Base-by-base conservation (phyloP, 768 basidiomycete species). In the Boletus bicolor region DNA sequence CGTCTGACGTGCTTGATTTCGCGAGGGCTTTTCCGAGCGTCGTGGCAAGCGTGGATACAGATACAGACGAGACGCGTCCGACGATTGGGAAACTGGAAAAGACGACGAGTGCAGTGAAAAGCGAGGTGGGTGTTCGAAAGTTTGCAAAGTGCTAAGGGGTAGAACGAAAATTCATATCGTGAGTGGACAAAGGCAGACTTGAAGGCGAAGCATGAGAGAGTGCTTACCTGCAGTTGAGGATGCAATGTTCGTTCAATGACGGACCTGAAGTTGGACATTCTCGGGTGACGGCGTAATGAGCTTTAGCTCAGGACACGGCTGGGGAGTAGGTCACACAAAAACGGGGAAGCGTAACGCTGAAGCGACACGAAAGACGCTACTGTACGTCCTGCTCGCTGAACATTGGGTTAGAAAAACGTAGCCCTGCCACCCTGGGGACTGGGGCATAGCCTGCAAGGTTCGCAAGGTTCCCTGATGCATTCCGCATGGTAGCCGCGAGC, bases 201-300 rank as follows among this genome's bases (percentile, higher is more conserved):
- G 12, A 12, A 17, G 36, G n/a, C 3, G 21, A 59, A 15, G 8
- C 19, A 38, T n/a, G 11, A n/a, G 10, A 37, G 6, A 17, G 21
- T n/a, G n/a, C 54, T 44, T 24, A 57, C 65, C 48, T 60, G 57
- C 1, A 55, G 11, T n/a, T 47, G 60, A 39, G 54, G 41, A 19
- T 49, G 53, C 19, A 55, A 3, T 11, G 47, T 49, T 35, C 44
- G 53, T 28, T 58, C 65, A 19, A 65, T 42, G 39, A 57, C 44
- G 26, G 54, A 53, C 28, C 51, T 41, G 28, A 62, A n/a, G 30
- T 44, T 52, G 17, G 46, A 15, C 55, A 61, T 56, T 47, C 8
- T 53, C 5, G 19, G 32, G 32, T 36, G 24, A 36, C 12, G 10
- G 17, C 4, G 21, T 17, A 35, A 19, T 14, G 37, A 5, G n/a